Percentiles rank a stretch among this genome's conserved stretches.
Conservation (phyloP, 1,139 yeast species). For the Candida smagusa region DNA sequence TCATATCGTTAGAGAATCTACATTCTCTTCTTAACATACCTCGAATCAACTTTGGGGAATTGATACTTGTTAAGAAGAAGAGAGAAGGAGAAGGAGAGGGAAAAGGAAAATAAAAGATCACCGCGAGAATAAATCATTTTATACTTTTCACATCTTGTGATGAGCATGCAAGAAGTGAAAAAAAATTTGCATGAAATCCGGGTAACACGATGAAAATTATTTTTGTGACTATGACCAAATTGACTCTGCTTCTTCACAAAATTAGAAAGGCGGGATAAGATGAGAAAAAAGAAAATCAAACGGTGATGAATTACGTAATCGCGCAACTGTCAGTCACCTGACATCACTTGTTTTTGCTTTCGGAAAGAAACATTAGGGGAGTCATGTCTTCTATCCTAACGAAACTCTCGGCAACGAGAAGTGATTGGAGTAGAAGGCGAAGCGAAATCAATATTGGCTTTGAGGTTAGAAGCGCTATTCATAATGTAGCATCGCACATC, state of each 20-base stretch:
- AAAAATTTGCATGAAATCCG: not conserved
- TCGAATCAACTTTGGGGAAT: conserved; percentile 20
- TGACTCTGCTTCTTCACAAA: too few species aligned
- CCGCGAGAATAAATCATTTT: conserved; percentile 7
- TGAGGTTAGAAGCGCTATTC: conserved; percentile 23
- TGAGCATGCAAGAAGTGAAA: not conserved
- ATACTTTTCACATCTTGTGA: conserved; percentile 5
- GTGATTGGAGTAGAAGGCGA: not conserved
- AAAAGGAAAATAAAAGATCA: conserved; percentile 15
- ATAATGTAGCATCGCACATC: conserved; percentile 18
- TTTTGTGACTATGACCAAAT: too few species aligned
- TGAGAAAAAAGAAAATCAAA: too few species aligned
- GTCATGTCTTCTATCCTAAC: too few species aligned
- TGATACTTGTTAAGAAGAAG: conserved; percentile 26
- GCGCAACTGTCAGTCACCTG: too few species aligned
- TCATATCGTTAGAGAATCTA: not conserved
- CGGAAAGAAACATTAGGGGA: too few species aligned
- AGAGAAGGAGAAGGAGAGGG: conserved; percentile 17
- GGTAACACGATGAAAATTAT: too few species aligned
- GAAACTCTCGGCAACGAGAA: not conserved
- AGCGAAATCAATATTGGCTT: conserved; percentile 16
- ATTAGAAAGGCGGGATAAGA: too few species aligned
- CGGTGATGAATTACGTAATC: too few species aligned
- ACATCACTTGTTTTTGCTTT: too few species aligned
- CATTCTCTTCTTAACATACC: conserved; percentile 9